Base-by-base conservation (phyloP, 176 grass and related monocot genomes). In the Phoenix dactylifera region DNA sequence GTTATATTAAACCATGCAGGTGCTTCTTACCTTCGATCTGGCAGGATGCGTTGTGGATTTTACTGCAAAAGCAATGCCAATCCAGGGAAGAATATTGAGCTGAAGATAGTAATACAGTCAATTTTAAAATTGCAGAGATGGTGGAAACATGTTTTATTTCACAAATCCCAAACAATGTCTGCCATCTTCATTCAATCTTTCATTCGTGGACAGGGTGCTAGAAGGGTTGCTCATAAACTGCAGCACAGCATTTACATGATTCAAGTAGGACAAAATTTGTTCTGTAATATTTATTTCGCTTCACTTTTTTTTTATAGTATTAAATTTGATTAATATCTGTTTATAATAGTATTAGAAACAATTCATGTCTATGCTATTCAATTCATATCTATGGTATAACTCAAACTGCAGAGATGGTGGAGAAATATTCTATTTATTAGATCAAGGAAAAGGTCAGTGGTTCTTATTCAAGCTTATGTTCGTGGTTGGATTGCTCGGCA, bases 371-470 rank as follows among this genome's bases (percentile, higher is more conserved):
- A 19, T 55, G 51, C 57, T 62, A 29, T 51, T 30, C 35, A 44
- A 44, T 12, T 44, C 6, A 44, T 12, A 44, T 44, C 35, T 14
- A 17, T 55, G 39, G 61, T 62, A 29, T 51, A 49, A 51, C 16
- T 72, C 60, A 49, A 78, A 81, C 73, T 81, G 74, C 74, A 89
- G 81, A 89, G 62, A 58, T 84, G 86, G 80, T 89, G 86, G 81
- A 77, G 62, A 72, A 71, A 77, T 72, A 28, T 75, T 66, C 35
- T 78, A 56, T 81, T 89, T 59, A 30, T 51, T 71, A n/a, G 75
- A 75, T 56, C 57, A 55, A 77, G 65, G 53, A 89, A 66, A 70
- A 66, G 62, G 52, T 67, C 77, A 52, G 64, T 22, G 58, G 68
- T 63, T 73, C 64, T 74, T 68, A 72, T 84, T 55, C 80, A 89